phyloP scores from a whole-genome alignment of 768 basidiomycete species.

The Postia placenta region DNA sequence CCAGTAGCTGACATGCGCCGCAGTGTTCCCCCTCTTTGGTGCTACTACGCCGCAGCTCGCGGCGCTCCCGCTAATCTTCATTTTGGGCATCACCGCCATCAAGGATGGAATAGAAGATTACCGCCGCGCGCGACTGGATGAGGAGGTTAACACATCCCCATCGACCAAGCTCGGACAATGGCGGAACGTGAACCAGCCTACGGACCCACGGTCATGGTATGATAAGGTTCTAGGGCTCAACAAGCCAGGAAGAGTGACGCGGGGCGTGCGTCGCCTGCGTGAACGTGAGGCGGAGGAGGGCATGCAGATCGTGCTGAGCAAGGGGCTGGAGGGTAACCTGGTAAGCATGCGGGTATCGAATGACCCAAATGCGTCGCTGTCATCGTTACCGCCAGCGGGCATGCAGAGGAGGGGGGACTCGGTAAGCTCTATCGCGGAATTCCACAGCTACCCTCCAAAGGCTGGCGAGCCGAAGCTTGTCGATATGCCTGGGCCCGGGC shows the following conservation, averaged over 20 bases:
- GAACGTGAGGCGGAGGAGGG: conserved; percentile 71
- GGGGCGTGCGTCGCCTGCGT: conserved; percentile 80
- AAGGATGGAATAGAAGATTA: conserved; percentile 98
- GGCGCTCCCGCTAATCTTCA: conserved; percentile 82
- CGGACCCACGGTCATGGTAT: conserved; percentile 69
- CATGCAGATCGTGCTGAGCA: conserved; percentile 56
- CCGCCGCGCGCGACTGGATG: conserved; percentile 80
- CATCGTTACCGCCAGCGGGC: conserved; percentile 19
- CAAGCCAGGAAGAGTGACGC: conserved; percentile 68
- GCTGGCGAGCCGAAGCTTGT: conserved; percentile 2
- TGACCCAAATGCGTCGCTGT: conserved; percentile 11
- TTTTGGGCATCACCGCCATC: conserved; percentile 82
- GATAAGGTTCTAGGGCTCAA: conserved; percentile 70
- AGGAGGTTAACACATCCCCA: conserved; percentile 92
- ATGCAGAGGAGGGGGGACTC: conserved; percentile 49
- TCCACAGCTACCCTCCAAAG: conserved; percentile 45
- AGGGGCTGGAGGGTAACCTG: conserved; percentile 26
- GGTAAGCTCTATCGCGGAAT: conserved; percentile 59
- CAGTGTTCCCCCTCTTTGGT: conserved; percentile 89
- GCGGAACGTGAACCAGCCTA: conserved; percentile 85
- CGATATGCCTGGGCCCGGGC: conserved; percentile 9
- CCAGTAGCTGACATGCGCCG: not conserved
- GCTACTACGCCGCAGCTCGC: conserved; percentile 78
- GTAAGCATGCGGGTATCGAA: conserved; percentile 32
- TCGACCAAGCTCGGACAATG: conserved; percentile 86